phyloP scores from a whole-genome alignment of 306 rosid species.

The Begonia peltatifolia region DNA sequence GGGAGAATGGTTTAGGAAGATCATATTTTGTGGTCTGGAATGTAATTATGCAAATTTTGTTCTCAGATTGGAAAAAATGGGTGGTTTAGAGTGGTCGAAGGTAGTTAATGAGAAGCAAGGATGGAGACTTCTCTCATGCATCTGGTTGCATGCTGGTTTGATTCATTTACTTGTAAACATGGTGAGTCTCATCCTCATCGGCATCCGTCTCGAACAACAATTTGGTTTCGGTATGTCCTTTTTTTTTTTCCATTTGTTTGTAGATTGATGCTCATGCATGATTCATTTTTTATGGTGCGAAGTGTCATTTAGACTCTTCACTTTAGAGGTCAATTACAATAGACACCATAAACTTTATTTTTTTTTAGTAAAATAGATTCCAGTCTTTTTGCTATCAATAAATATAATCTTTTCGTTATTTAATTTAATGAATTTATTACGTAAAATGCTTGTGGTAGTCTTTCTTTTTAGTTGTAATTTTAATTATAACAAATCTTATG shows the following conservation, averaged over 20 bases:
- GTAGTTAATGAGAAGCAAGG: constrained; percentile 17
- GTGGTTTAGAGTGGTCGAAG: constrained; percentile 17
- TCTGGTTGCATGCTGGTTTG: constrained; percentile 32
- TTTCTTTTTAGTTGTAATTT: neutral
- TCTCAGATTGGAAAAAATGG: constrained; percentile 25
- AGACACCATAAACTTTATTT: neutral
- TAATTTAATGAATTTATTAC: no score
- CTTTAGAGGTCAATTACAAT: neutral
- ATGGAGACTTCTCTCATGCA: constrained; percentile 26
- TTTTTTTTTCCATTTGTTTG: neutral
- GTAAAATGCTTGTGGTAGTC: neutral
- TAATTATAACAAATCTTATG: no score
- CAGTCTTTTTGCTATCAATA: neutral
- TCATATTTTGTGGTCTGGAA: no score
- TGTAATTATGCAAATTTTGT: no score
- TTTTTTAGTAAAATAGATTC: neutral
- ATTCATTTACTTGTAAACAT: constrained; percentile 29
- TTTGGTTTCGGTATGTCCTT: constrained; percentile 23
- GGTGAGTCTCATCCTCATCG: constrained; percentile 25
- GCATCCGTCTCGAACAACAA: constrained; percentile 29
- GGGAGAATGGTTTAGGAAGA: no score
- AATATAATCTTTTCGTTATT: neutral
- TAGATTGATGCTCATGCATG: neutral
- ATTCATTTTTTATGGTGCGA: neutral
- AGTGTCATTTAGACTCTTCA: neutral